These are phyloP conservation scores for Cicer cuneatum DNA, from an alignment of 306 rosid species.

Conservation along the genomic window DNA sequence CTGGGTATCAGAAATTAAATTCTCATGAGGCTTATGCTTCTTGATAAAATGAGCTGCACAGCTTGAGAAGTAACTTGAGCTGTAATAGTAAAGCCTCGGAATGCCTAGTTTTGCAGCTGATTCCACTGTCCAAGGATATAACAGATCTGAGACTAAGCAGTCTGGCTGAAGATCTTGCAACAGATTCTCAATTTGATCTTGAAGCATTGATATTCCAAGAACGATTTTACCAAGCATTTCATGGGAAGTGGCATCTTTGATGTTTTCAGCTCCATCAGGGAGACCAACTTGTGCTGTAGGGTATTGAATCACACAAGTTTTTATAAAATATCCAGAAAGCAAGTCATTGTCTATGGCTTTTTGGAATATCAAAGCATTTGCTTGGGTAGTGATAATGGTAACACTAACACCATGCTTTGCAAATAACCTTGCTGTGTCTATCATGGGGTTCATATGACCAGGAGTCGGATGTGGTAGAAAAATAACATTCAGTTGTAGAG, in stretches of 20 bases:
- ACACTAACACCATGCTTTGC: conserved; percentile 43
- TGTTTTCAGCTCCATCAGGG: conserved; percentile 43
- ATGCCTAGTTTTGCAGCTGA: conserved; percentile 42
- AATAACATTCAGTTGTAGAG: background rate
- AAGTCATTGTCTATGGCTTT: conserved; percentile 39
- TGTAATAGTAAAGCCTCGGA: conserved; percentile 43
- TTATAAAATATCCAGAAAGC: conserved; percentile 25
- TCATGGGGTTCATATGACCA: conserved; percentile 46
- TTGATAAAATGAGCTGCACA: conserved; percentile 3
- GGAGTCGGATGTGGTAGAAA: conserved; percentile 43
- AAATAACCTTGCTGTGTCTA: conserved; percentile 46
- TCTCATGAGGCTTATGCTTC: conserved; percentile 41
- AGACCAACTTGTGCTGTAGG: conserved; percentile 41
- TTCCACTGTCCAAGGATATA: conserved; percentile 44
- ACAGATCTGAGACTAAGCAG: conserved; percentile 41
- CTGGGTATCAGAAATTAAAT: conserved; percentile 12
- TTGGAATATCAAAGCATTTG: conserved; percentile 44
- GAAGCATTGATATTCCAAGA: conserved; percentile 16
- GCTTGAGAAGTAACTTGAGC: conserved; percentile 41
- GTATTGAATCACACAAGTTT: conserved; percentile 27
- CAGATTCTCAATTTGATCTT: conserved; percentile 34
- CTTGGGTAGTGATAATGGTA: conserved; percentile 45
- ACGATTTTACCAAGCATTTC: conserved; percentile 22
- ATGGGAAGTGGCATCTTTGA: conserved; percentile 12
- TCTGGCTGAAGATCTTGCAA: conserved; percentile 38